Evolutionary conservation across 805 yeast genomes (phyloP).

Genomic region (Candida boidinii): DNA sequence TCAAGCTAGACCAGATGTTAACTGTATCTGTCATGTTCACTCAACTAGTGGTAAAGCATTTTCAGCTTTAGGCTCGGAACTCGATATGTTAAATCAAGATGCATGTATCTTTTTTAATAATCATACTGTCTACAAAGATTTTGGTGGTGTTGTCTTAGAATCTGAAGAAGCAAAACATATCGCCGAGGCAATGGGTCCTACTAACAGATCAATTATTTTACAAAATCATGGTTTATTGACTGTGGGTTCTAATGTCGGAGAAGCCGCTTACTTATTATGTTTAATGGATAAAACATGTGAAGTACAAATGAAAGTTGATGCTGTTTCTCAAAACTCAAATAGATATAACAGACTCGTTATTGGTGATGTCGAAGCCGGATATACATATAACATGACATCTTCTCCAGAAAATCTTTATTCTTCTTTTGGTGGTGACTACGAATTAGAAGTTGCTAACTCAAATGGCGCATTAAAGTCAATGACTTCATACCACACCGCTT

Average conservation of each 20-base stretch:
- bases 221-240: slow-evolving; percentile 71
- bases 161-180: slow-evolving; percentile 52
- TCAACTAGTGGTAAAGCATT: slow-evolving; percentile 58
- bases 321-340: too few species aligned
- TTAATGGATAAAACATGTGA: slow-evolving; percentile 58
- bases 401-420: too few species aligned
- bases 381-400: too few species aligned
- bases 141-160: slow-evolving; percentile 76
- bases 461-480: too few species aligned
- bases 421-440: too few species aligned
- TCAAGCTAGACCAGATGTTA: slow-evolving; percentile 59
- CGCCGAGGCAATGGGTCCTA: slow-evolving; percentile 53
- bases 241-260: slow-evolving; percentile 63
- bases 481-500: too few species aligned
- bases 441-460: too few species aligned
- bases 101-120: slow-evolving; percentile 57
- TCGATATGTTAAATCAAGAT: slow-evolving; percentile 80
- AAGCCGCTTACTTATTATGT: slow-evolving; percentile 60
- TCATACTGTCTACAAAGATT: slow-evolving; percentile 58
- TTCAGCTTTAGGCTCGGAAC: slow-evolving; percentile 53
- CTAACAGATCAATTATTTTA: slow-evolving; percentile 49
- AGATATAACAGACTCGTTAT: too few species aligned
- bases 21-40: slow-evolving; percentile 69
- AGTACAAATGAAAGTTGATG: slow-evolving; percentile 54
- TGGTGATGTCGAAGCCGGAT: too few species aligned